A percentile compares a stretch with the other conserved stretches of the same genome.
Conservation (phyloP, 257 asterid species). For the Fraxinus quadrangulata region DNA sequence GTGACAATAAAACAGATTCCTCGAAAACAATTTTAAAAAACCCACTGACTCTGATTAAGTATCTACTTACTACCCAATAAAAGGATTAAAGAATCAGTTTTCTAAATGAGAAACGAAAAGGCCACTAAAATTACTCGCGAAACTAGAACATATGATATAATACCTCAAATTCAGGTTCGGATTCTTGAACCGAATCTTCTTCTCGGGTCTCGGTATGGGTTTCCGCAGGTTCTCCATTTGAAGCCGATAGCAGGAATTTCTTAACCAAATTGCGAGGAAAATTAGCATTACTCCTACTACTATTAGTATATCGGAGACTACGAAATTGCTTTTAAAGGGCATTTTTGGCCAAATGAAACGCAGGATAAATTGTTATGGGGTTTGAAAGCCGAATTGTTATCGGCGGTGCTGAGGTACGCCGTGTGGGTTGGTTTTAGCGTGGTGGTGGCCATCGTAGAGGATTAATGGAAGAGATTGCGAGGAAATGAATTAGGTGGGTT, state of each 20-base stretch:
- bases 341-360: constrained; percentile 31
- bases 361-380: constrained; percentile 19
- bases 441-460: constrained; percentile 43
- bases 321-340: constrained; percentile 31
- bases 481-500: background rate
- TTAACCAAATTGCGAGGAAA: constrained; percentile 31
- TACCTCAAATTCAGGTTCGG: constrained; percentile 48
- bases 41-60: background rate
- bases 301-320: constrained; percentile 25
- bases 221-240: constrained; percentile 49
- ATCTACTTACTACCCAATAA: background rate
- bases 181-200: constrained; percentile 34
- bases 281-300: constrained; percentile 26
- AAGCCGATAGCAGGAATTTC: constrained; percentile 38
- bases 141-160: background rate
- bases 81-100: background rate
- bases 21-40: background rate
- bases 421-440: constrained; percentile 41
- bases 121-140: background rate
- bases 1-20: background rate
- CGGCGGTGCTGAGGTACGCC: constrained; percentile 14
- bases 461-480: background rate
- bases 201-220: constrained; percentile 46
- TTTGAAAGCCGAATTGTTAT: constrained; percentile 31
- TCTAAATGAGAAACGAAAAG: background rate